Evolutionary conservation across 768 basidiomycete genomes (phyloP).

Genomic region (Trametes elegans): DNA sequence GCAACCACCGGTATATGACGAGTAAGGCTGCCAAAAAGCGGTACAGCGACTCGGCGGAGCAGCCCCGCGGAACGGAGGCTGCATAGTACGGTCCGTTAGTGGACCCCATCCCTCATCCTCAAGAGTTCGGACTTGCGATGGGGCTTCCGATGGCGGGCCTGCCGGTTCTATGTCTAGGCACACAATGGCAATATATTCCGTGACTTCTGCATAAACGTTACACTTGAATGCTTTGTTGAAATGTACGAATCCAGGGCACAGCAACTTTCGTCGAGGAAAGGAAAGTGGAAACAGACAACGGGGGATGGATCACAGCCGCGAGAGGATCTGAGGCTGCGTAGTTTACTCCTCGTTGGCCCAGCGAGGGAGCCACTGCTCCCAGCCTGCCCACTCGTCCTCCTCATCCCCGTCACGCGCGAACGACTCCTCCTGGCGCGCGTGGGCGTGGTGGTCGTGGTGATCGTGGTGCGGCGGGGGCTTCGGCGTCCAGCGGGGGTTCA

Average conservation of each 20-base stretch:
- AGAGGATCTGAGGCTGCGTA: background rate
- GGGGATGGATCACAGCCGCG: too few species aligned
- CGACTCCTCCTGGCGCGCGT: background rate
- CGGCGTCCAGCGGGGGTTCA: slow-evolving; percentile 35
- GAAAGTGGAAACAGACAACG: too few species aligned
- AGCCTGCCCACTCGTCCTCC: slow-evolving; percentile 39
- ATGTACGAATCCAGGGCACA: too few species aligned
- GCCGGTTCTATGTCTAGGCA: too few species aligned
- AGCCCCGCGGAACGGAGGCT: background rate
- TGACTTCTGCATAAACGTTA: too few species aligned
- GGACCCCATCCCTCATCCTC: too few species aligned
- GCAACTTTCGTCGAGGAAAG: too few species aligned
- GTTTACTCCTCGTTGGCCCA: slow-evolving; percentile 41
- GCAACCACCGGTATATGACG: slow-evolving; percentile 48
- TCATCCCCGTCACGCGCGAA: slow-evolving; percentile 1
- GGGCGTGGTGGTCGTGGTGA: background rate
- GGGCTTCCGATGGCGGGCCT: too few species aligned
- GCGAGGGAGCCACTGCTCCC: slow-evolving; percentile 48
- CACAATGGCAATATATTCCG: too few species aligned
- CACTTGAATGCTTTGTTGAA: too few species aligned
- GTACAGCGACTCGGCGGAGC: background rate
- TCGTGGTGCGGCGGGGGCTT: background rate
- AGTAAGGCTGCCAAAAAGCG: background rate
- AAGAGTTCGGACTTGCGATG: too few species aligned
- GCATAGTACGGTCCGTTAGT: too few species aligned